These are phyloP conservation scores for Grifola frondosa DNA, from an alignment of 1,284 basidiomycete genomes.

Conservation along the genomic window DNA sequence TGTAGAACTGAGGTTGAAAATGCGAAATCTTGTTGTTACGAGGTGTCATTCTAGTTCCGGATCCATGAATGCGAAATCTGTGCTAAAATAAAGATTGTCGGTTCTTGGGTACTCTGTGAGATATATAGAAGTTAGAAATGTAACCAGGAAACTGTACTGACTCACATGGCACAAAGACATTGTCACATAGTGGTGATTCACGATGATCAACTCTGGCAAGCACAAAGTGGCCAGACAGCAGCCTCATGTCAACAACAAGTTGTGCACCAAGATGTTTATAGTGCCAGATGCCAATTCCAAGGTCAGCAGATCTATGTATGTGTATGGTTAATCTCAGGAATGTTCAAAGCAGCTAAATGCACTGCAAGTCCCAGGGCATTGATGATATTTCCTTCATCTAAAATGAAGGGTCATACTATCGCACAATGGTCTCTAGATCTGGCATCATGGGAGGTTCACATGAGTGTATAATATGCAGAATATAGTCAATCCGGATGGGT, in stretches of 20 bases:
- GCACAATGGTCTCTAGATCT: neutral
- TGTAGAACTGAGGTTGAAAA: no score
- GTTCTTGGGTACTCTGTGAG: neutral
- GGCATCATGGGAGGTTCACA: neutral
- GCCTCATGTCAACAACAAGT: neutral
- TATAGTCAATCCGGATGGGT: neutral
- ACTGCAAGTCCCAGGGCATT: neutral
- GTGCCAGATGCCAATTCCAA: neutral
- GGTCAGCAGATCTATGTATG: neutral
- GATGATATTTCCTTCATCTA: neutral
- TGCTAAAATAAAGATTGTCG: neutral
- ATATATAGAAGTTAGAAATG: neutral
- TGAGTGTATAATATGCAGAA: neutral
- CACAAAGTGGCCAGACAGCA: neutral
- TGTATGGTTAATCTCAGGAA: neutral
- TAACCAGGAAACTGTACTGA: neutral
- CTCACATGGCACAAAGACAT: slow-evolving; percentile 1
- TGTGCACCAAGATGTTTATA: neutral
- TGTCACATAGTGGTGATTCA: neutral
- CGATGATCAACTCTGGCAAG: neutral
- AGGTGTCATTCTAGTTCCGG: no score
- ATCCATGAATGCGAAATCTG: no score
- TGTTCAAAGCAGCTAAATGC: neutral
- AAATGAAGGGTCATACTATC: neutral
- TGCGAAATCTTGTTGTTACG: no score